Evolutionary conservation across 2,329 filamentous ascomycete genomes (phyloP), one percentile per base, ranked within the genome.

Genomic region (Drechmeria coniospora): DNA sequence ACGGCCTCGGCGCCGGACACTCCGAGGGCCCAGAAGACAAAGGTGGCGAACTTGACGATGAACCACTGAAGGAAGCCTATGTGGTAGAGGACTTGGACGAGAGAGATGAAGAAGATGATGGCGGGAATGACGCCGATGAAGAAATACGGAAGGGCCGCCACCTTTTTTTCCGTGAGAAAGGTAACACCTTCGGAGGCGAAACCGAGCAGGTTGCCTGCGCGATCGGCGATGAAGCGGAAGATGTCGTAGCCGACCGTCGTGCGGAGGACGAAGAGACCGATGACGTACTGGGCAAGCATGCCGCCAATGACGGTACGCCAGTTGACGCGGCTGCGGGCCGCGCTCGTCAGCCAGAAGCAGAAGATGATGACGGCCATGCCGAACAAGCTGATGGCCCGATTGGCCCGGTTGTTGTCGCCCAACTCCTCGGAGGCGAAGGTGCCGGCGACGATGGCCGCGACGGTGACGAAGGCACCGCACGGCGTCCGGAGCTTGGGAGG

Each of bases 1-100:
- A 93, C 79, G n/a, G 86, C 83, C 54, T 93, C 86, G 25, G 82
- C 82, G 35, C 86, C 86, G 4, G 83, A 92, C 5, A 93, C 82
- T 28, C 72, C 68, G 54, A 94, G 76, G 24, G 64, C 68, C 79
- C 82, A 92, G 68, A 87, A 92, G 66, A 94, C 92, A 55, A 93
- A 84, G 28, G 70, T 67, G 33, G 86, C 83, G 42, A 90, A 81
- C 54, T 93, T 93, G 40, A 65, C 62, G 45, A 93, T 72, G 54
- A 86, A 82, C 84, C 86, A 93, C 56, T 92, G 84, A 29, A 93
- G 59, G 36, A 84, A 63, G 3, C 79, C 79, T 41, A 74, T 64
- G 60, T 86, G 79, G 60, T 81, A 92, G 23, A 92, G 55, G 10
- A 93, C 69, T 54, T 92, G 80, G 15, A 92, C 82, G n/a, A 93